Percentiles rank a stretch among this genome's conserved stretches.
These are phyloP conservation scores for Colletotrichum tofieldiae DNA, from an alignment of 2,329 filamentous ascomycete genomes.

Conservation along the genomic window DNA sequence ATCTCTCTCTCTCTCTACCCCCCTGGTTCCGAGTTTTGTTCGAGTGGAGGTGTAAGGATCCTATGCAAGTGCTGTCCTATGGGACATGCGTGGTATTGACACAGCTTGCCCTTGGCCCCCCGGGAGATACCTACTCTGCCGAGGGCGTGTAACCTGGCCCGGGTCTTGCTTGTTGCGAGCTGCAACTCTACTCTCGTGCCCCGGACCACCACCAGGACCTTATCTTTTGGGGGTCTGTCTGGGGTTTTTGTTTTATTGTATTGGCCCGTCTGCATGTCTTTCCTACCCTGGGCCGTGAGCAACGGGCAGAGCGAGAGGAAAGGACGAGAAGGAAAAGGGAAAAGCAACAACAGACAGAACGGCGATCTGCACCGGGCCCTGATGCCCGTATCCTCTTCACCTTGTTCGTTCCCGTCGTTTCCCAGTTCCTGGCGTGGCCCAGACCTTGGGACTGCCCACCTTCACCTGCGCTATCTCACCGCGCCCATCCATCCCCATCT, in stretches of 20 bases:
- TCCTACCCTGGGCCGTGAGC: not conserved
- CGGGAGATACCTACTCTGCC: not conserved
- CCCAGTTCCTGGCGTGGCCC: constrained; percentile 9
- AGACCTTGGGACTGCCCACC: constrained; percentile 16
- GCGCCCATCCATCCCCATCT: constrained; percentile 6
- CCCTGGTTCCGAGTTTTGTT: not conserved
- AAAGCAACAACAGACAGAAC: not conserved
- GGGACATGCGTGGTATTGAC: no score
- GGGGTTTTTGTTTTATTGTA: not conserved
- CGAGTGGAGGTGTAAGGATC: no score
- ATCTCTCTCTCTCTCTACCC: not conserved
- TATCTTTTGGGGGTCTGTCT: constrained; percentile 2
- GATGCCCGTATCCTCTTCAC: not conserved
- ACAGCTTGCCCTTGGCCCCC: not conserved
- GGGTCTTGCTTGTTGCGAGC: no score
- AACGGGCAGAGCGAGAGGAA: not conserved
- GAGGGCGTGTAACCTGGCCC: no score
- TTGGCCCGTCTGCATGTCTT: not conserved
- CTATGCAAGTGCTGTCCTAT: no score
- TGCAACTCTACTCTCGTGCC: no score
- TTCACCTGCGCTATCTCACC: constrained; percentile 11
- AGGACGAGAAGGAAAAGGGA: not conserved
- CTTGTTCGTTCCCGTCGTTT: not conserved
- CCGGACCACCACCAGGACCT: not conserved
- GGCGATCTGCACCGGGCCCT: constrained; percentile 1